These are phyloP conservation scores for Xylaria sp. DNA, from an alignment of 2,329 filamentous ascomycete genomes.

Conservation along the genomic window DNA sequence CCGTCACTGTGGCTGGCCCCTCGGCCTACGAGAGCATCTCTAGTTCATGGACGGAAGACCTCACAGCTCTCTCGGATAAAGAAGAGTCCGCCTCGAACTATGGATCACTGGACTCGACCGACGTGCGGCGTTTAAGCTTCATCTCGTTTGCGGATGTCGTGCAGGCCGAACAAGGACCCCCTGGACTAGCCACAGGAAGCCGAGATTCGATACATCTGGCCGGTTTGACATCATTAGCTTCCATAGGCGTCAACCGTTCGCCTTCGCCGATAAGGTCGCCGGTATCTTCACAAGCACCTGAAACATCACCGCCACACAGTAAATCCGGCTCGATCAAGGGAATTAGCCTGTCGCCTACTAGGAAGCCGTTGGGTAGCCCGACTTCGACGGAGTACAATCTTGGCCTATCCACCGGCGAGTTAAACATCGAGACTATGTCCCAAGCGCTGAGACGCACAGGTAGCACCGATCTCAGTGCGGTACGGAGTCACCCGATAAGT, in stretches of 20 bases:
- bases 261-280: constrained; percentile 85
- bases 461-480: constrained; percentile 77
- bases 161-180: constrained; percentile 79
- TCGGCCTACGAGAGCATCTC: constrained; percentile 56
- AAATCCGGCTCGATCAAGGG: constrained; percentile 79
- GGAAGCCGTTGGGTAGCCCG: constrained; percentile 72
- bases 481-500: constrained; percentile 68
- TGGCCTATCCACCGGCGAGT: constrained; percentile 65
- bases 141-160: constrained; percentile 98
- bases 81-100: constrained; percentile 79
- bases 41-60: constrained; percentile 67
- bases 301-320: constrained; percentile 80
- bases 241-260: constrained; percentile 69
- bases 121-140: constrained; percentile 88
- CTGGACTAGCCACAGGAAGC: constrained; percentile 61
- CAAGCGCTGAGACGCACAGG: constrained; percentile 87
- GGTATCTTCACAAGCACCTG: constrained; percentile 74
- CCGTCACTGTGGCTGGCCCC: constrained; percentile 70
- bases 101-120: constrained; percentile 78
- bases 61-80: constrained; percentile 64
- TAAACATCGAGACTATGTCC: constrained; percentile 93
- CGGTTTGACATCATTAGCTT: constrained; percentile 71
- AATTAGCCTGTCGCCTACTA: constrained; percentile 73
- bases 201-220: constrained; percentile 77
- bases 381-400: constrained; percentile 63